Base-by-base conservation (phyloP, 345 rosid genomes). In the Raphanus sativus region DNA sequence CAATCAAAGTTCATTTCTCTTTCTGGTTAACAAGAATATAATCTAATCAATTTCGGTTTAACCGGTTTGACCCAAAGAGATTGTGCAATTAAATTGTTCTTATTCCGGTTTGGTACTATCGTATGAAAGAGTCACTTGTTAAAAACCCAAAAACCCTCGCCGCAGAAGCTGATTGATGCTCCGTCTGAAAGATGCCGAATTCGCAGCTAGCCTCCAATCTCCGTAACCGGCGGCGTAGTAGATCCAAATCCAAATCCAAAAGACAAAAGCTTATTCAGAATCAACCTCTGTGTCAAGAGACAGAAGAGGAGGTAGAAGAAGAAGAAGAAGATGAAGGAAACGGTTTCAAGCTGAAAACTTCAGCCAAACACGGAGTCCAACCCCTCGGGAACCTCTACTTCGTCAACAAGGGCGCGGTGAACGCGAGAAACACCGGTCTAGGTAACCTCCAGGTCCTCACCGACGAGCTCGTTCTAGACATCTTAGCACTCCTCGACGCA, bases 311-410 rank as follows among this genome's bases (percentile, higher is more conserved):
- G 3, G 59, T 1, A 9, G 81, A 59, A 10, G 64, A 73, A 17
- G 73, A 73, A 2, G 64, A 2, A 15, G 82, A 83, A 7, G 86
- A 79, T 48, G 87, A 69, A 5, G 85, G 79, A 54, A 78, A 42
- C 70, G 93, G 94, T 8, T 92, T 88, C 77, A 81, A 80, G 79
- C 89, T 95, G 54, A 89, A 88, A 73, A 59, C 69, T 77, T 82
- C 89, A 69, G 83, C 86, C 65, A 83, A 80, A 16, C 86, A 91
- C 74, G 89, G 97, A 17, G 97, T 92, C 52, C 97, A 91, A 75
- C 99, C 99, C 6, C 85, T 95, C 12, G 98, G 99, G 0, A 95
- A 95, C 77, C 85, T 92, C 3, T 90, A 85, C 79, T 78, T 92
- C 70, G 52, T 89, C 65, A 86, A 67, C 73, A 80, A 86, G 0